Evolutionary conservation across 768 basidiomycete species (phyloP).

Genomic region (Podaxis carcinomalis): DNA sequence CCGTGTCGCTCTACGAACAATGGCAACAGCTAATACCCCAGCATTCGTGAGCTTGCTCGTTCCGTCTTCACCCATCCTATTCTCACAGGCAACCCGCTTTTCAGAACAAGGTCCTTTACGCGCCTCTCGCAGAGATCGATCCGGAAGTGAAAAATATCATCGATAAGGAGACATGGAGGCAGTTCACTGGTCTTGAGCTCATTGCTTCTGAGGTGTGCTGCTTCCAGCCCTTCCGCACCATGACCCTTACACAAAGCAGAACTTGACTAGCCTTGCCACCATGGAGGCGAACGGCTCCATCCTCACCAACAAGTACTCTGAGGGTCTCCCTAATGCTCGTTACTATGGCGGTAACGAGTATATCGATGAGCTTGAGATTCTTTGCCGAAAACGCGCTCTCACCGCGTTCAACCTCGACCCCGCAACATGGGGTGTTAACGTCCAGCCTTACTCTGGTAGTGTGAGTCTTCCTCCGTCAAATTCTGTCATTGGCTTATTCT

Average conservation of each 20-base stretch:
- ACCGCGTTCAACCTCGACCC: conserved; percentile 95
- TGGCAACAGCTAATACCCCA: conserved; percentile 58
- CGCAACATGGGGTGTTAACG: conserved; percentile 95
- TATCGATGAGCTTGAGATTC: conserved; percentile 92
- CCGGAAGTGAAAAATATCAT: conserved; percentile 96
- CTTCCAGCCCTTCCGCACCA: not conserved
- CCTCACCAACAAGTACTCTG: conserved; percentile 98
- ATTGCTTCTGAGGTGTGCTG: conserved; percentile 91
- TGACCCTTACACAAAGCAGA: conserved; percentile 41
- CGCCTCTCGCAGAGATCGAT: conserved; percentile 84
- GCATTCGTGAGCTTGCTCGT: conserved; percentile 47
- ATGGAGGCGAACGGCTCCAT: conserved; percentile 99
- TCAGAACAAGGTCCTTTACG: conserved; percentile 91
- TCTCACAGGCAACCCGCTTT: conserved; percentile 8
- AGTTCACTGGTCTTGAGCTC: conserved; percentile 95
- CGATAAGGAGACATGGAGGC: conserved; percentile 98
- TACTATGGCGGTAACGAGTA: conserved; percentile 99
- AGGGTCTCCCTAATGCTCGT: conserved; percentile 95
- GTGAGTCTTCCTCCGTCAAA: conserved; percentile 40
- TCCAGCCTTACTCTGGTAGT: conserved; percentile 95
- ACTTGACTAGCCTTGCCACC: conserved; percentile 91
- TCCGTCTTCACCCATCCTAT: not conserved
- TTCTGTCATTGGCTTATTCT: not conserved
- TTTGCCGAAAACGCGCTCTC: conserved; percentile 94
- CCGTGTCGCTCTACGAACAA: conserved; percentile 37